A percentile compares a stretch with the other conserved stretches of the same genome.
These are phyloP conservation scores for Saccharomycopsis vini DNA, from an alignment of 805 yeast genomes.

Conservation along the genomic window DNA sequence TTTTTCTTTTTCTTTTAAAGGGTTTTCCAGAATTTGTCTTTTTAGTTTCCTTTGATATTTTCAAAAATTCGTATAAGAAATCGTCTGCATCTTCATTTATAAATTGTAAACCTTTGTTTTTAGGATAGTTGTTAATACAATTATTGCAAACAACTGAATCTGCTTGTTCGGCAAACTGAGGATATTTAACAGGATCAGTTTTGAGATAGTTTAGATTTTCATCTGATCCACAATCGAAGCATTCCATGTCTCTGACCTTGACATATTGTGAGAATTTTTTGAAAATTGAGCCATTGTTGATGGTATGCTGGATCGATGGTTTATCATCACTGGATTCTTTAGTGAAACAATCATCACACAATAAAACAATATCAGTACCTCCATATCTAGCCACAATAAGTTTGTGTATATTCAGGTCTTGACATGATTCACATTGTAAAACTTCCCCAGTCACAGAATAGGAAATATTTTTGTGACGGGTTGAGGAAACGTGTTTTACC, in stretches of 20 bases:
- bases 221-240: constrained; percentile 37
- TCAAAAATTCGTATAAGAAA: constrained; percentile 39
- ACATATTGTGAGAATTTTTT: constrained; percentile 38
- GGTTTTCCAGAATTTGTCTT: constrained; percentile 26
- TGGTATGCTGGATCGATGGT: constrained; percentile 41
- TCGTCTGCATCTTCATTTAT: constrained; percentile 39
- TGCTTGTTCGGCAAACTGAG: constrained; percentile 6
- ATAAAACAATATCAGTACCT: constrained; percentile 42
- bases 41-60: constrained; percentile 32
- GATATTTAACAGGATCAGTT: not conserved
- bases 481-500: constrained; percentile 42
- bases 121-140: constrained; percentile 29
- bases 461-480: constrained; percentile 43
- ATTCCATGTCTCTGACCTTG: constrained; percentile 42
- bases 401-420: constrained; percentile 44
- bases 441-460: constrained; percentile 31
- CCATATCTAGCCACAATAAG: constrained; percentile 44
- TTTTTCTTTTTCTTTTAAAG: constrained; percentile 30
- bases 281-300: constrained; percentile 49
- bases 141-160: constrained; percentile 32
- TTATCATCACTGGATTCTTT: constrained; percentile 32
- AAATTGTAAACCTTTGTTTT: constrained; percentile 21
- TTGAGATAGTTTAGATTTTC: constrained; percentile 31
- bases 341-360: constrained; percentile 38
- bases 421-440: constrained; percentile 49